Base-by-base conservation (phyloP, 345 rosid species). In the Camelina hispida region DNA sequence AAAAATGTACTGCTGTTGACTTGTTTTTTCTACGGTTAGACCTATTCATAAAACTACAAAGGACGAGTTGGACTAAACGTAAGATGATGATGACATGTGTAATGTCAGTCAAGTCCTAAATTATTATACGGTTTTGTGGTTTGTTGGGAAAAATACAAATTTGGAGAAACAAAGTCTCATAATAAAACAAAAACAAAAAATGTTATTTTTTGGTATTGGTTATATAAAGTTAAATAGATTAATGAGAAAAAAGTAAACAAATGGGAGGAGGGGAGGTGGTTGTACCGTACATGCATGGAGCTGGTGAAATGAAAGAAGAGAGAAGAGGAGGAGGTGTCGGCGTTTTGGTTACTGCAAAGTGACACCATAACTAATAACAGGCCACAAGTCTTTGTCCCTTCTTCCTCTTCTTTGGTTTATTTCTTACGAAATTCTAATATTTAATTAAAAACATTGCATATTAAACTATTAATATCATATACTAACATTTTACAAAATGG, bases 361-460 rank as follows among this genome's bases (percentile, higher is more conserved):
- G 91, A 89, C 97, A 68, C 71, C 42, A 73, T 87, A 92, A 86
- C 94, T 80, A 82, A 88, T 85, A 81, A 79, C 96, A 86, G 83
- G 78, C 87, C 81, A 79, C 58, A 82, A 47, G 97, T 92, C 97
- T 82, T 83, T 90, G 86, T 92, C 85, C 83, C 91, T 87, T 87
- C 46, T 13, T 76, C 62, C 16, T 72, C 34, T 43, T 43, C 59
- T 18, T 72, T 77, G 14, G 8, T 54, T 62, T 76, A 17, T 40
- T 25, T 75, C 18, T 14, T 47, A 47, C 50, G 44, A 50, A 66
- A 48, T 47, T 17, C 18, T 58, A 47, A 34, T 34, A 34, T 34
- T 66, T 28, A 25, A 25, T 25, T 28, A 4, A 28, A 25, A 28
- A 28, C 30, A 4, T 4, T 28, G 4, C 30, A 28, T 23, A 23